Evolutionary conservation across 192 early-diverging fungal species (phyloP).

Genomic region (Dimargaris verticillata): DNA sequence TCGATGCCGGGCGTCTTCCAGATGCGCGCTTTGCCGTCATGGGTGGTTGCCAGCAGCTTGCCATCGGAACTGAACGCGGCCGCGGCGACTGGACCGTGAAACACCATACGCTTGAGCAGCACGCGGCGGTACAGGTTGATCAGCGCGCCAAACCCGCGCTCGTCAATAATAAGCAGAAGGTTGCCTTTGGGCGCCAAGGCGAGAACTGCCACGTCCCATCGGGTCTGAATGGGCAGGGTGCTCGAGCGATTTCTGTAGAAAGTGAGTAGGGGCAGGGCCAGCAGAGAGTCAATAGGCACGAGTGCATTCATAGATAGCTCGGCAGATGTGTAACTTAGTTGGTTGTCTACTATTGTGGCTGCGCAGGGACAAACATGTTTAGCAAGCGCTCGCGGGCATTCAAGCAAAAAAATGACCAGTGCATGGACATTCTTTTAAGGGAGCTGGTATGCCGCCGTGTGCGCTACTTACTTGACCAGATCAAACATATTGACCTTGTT

Average conservation of each 20-base stretch:
- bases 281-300: not conserved
- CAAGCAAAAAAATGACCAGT: not conserved
- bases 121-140: constrained; percentile 73
- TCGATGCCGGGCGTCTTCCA: constrained; percentile 87
- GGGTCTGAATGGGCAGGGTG: constrained; percentile 89
- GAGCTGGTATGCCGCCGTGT: not conserved
- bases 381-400: not conserved
- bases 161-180: constrained; percentile 82
- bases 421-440: not conserved
- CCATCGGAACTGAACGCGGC: constrained; percentile 89
- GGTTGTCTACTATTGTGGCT: not conserved
- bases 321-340: not conserved
- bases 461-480: constrained; percentile 60
- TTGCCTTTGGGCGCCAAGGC: constrained; percentile 79
- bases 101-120: constrained; percentile 79
- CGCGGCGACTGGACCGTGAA: constrained; percentile 64
- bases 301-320: not conserved
- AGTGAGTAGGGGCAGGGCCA: constrained; percentile 2
- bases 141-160: constrained; percentile 76
- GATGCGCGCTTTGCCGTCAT: constrained; percentile 69
- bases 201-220: constrained; percentile 73
- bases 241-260: constrained; percentile 65
- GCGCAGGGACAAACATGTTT: not conserved
- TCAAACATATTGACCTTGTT: constrained; percentile 94
- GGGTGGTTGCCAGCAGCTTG: constrained; percentile 66